These are phyloP conservation scores for Neocucurbitaria cava DNA, from an alignment of 2,329 filamentous ascomycete genomes.

Conservation along the genomic window DNA sequence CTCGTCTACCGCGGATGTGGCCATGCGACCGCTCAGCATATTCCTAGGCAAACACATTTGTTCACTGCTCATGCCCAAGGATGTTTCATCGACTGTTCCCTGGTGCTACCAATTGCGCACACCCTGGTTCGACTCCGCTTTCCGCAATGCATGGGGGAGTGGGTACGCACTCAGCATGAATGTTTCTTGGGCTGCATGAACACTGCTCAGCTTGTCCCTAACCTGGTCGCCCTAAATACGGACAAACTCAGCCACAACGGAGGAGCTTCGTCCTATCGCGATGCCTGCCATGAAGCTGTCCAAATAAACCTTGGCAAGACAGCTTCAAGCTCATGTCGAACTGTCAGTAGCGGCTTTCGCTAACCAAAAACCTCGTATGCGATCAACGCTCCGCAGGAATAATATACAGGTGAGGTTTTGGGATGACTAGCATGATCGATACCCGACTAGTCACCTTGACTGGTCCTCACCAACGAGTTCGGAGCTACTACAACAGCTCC, in stretches of 20 bases:
- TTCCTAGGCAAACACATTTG: constrained; percentile 6
- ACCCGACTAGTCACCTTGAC: not conserved
- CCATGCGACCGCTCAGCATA: not conserved
- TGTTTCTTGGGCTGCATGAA: not conserved
- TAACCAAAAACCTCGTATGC: constrained; percentile 5
- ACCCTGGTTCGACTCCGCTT: not conserved
- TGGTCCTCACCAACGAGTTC: not conserved
- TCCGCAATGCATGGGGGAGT: not conserved
- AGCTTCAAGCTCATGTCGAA: constrained; percentile 20
- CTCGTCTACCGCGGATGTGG: not conserved
- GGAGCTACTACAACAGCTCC: constrained; percentile 6
- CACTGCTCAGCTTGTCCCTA: not conserved
- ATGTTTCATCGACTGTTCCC: not conserved
- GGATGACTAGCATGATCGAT: constrained; percentile 1
- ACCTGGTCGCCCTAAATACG: not conserved
- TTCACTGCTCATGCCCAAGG: not conserved
- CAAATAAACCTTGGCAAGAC: constrained; percentile 15
- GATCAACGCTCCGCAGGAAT: constrained; percentile 17
- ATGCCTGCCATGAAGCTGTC: constrained; percentile 1
- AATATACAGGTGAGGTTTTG: constrained; percentile 2
- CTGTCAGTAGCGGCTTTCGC: constrained; percentile 9
- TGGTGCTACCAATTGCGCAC: constrained; percentile 4
- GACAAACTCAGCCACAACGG: not conserved
- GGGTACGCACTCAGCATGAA: not conserved
- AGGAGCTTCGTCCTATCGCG: constrained; percentile 13